These are phyloP conservation scores for Westerdykella sp. DNA, from an alignment of 2,329 filamentous ascomycete species.

Conservation along the genomic window DNA sequence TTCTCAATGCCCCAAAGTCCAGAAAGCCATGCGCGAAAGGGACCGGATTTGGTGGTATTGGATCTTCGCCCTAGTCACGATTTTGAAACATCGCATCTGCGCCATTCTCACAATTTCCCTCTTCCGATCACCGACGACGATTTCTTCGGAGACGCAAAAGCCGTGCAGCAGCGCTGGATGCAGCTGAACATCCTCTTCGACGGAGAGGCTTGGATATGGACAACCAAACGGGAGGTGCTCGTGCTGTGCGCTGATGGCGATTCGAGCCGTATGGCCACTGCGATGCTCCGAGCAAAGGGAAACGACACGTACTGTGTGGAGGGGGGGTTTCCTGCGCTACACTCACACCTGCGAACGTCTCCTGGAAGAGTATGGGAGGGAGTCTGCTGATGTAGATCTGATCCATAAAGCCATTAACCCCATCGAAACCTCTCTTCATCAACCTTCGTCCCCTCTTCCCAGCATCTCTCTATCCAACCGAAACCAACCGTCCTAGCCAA, in stretches of 20 bases:
- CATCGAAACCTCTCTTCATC: constrained; percentile 55
- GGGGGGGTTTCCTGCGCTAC: constrained; percentile 4
- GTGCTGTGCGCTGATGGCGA: constrained; percentile 6
- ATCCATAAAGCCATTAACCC: constrained; percentile 14
- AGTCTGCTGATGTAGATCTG: no score
- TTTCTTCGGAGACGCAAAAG: constrained; percentile 5
- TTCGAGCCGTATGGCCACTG: constrained; percentile 4
- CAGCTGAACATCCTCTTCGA: constrained; percentile 1
- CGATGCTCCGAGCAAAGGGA: constrained; percentile 5
- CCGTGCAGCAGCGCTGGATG: constrained; percentile 3
- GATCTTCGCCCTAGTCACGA: constrained; percentile 1
- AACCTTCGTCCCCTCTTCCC: constrained; percentile 68
- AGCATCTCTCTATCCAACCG: constrained; percentile 73
- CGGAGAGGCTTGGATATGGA: background rate
- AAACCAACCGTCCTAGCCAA: constrained; percentile 64
- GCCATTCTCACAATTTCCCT: constrained; percentile 1
- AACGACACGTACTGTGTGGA: constrained; percentile 5
- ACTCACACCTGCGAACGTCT: no score
- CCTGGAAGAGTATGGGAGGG: no score
- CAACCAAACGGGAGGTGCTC: constrained; percentile 1
- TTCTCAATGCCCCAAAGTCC: constrained; percentile 1
- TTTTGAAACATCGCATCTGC: constrained; percentile 1
- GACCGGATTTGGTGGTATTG: background rate
- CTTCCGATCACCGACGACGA: background rate
- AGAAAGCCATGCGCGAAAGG: background rate